These are phyloP conservation scores for Talaromyces funiculosus DNA, from an alignment of 2,329 filamentous ascomycete genomes.

Conservation along the genomic window DNA sequence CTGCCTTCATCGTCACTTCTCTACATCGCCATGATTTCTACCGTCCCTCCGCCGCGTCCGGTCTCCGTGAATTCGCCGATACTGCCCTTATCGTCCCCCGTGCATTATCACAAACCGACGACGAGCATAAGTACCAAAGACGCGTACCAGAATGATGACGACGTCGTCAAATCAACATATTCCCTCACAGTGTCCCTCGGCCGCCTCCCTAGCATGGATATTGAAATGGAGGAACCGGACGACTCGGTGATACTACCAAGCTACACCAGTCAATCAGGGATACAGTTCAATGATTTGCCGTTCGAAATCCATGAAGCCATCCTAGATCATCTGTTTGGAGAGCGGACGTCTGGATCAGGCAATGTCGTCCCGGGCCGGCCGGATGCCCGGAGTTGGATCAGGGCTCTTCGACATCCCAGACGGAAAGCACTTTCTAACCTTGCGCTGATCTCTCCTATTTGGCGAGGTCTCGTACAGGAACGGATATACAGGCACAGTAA, in stretches of 20 bases:
- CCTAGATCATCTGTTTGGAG: slow-evolving; percentile 65
- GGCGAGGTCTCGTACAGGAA: slow-evolving; percentile 64
- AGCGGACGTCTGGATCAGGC: slow-evolving; percentile 57
- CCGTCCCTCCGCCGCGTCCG: slow-evolving; percentile 27
- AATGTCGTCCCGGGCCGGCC: slow-evolving; percentile 51
- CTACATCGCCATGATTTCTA: slow-evolving; percentile 23
- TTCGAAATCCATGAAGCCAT: slow-evolving; percentile 68
- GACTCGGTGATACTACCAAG: slow-evolving; percentile 12
- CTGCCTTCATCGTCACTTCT: neutral
- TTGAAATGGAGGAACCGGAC: slow-evolving; percentile 24
- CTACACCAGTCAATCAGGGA: slow-evolving; percentile 15
- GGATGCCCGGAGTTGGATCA: slow-evolving; percentile 56
- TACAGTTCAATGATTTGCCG: slow-evolving; percentile 47
- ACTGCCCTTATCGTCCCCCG: slow-evolving; percentile 19
- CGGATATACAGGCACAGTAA: slow-evolving; percentile 63
- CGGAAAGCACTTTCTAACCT: slow-evolving; percentile 62
- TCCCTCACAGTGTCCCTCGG: slow-evolving; percentile 19
- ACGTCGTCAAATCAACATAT: slow-evolving; percentile 15
- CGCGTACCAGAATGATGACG: slow-evolving; percentile 21
- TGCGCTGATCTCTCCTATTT: slow-evolving; percentile 54
- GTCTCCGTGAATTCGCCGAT: slow-evolving; percentile 30
- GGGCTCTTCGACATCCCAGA: slow-evolving; percentile 60
- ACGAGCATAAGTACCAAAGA: slow-evolving; percentile 24
- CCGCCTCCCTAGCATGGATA: slow-evolving; percentile 20
- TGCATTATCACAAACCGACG: slow-evolving; percentile 20